These are phyloP conservation scores for Psidium guajava DNA, from an alignment of 345 rosid genomes.

Conservation along the genomic window DNA sequence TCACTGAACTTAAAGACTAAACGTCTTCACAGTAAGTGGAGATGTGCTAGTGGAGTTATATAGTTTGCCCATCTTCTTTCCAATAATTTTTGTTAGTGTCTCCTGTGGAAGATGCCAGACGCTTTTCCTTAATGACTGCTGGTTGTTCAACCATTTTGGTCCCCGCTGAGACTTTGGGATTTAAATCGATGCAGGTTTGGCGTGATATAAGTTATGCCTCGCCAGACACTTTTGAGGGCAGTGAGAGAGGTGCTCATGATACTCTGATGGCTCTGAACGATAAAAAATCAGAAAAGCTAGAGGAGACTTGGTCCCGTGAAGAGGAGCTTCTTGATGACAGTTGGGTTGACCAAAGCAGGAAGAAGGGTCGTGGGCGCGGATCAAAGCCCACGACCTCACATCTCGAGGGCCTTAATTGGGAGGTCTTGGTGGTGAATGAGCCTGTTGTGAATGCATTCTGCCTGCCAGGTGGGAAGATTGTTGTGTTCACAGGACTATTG, in stretches of 20 bases:
- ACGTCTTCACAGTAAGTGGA: background rate
- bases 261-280: slow-evolving; percentile 29
- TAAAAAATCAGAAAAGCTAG: slow-evolving; percentile 14
- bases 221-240: slow-evolving; percentile 12
- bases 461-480: slow-evolving; percentile 88
- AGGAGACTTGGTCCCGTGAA: slow-evolving; percentile 39
- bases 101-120: background rate
- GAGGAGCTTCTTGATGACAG: slow-evolving; percentile 85
- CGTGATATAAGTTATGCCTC: slow-evolving; percentile 65
- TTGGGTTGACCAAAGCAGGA: slow-evolving; percentile 74
- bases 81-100: background rate
- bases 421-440: slow-evolving; percentile 73
- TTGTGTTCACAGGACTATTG: slow-evolving; percentile 79
- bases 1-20: background rate
- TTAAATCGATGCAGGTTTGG: slow-evolving; percentile 23
- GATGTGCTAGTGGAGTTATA: background rate
- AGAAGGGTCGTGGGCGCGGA: slow-evolving; percentile 38
- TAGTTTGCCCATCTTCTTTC: background rate
- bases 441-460: slow-evolving; percentile 76
- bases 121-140: background rate
- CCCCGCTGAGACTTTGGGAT: background rate
- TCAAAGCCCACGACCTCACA: slow-evolving; percentile 38
- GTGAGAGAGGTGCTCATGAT: slow-evolving; percentile 25
- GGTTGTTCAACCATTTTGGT: background rate
- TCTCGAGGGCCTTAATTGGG: slow-evolving; percentile 83